Conservation (phyloP, 768 basidiomycete genomes). For the Auricularia heimuer region DNA sequence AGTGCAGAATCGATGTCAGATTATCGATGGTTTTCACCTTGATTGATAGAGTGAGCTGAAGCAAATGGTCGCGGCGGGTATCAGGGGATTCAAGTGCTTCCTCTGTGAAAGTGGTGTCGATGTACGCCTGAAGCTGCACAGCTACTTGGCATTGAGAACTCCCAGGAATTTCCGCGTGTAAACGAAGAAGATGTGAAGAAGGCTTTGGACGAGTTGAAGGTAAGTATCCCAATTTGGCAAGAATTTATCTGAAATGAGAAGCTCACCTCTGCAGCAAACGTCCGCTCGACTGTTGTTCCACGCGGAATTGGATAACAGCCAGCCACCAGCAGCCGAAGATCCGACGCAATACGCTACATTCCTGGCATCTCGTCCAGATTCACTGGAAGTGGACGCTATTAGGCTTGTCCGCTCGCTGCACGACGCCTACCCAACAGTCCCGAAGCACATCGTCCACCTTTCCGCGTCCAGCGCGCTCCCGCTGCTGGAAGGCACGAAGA, state of each 20-base stretch:
- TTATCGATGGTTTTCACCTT: not conserved
- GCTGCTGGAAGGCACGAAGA: slow-evolving; percentile 60
- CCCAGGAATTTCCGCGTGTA: slow-evolving; percentile 88
- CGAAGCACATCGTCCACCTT: slow-evolving; percentile 92
- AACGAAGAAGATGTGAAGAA: slow-evolving; percentile 51
- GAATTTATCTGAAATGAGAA: not conserved
- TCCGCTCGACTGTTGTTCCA: slow-evolving; percentile 79
- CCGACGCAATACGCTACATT: slow-evolving; percentile 67
- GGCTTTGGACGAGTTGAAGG: slow-evolving; percentile 72
- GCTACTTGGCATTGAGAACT: not conserved
- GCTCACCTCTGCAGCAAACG: slow-evolving; percentile 36
- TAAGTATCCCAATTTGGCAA: slow-evolving; percentile 18
- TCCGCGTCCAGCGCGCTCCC: slow-evolving; percentile 79
- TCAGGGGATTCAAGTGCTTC: slow-evolving; percentile 96
- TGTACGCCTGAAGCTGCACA: slow-evolving; percentile 30
- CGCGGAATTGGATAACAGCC: slow-evolving; percentile 64
- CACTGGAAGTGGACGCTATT: slow-evolving; percentile 76
- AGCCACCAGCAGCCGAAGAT: slow-evolving; percentile 26
- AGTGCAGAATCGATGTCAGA: slow-evolving; percentile 7
- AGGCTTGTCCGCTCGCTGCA: slow-evolving; percentile 62
- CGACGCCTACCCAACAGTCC: slow-evolving; percentile 49
- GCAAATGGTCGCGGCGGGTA: slow-evolving; percentile 68
- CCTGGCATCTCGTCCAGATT: slow-evolving; percentile 71
- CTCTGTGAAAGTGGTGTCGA: slow-evolving; percentile 93
- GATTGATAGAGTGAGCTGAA: slow-evolving; percentile 51